Evolutionary conservation across 2,329 filamentous ascomycete species (phyloP).

Genomic region (Dryadomyces sulphureus): DNA sequence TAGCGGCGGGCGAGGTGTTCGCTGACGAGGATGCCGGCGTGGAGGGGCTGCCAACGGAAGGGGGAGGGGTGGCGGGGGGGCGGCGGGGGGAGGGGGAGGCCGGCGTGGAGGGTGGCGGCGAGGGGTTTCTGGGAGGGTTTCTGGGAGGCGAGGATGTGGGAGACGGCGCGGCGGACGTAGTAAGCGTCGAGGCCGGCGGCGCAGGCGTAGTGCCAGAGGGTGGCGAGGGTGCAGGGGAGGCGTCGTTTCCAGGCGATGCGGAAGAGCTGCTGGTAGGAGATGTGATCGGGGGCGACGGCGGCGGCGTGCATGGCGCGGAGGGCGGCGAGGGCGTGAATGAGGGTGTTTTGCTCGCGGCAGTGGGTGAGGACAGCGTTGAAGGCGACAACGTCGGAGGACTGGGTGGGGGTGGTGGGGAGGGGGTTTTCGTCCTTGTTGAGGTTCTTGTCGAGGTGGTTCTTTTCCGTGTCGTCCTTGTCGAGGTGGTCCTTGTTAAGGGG

Average conservation of each 20-base stretch:
- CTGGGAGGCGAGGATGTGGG: conserved; percentile 2
- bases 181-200: conserved; percentile 13
- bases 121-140: neutral
- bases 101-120: neutral
- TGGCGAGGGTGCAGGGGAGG: conserved; percentile 17
- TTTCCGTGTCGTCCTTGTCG: too few relatives aligned
- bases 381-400: conserved; percentile 16
- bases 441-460: too few relatives aligned
- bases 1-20: conserved; percentile 5
- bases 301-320: conserved; percentile 11
- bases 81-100: neutral
- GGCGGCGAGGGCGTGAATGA: conserved; percentile 11
- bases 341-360: conserved; percentile 13
- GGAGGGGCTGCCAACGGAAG: neutral
- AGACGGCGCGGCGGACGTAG: conserved; percentile 15
- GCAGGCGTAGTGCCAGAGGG: conserved; percentile 20
- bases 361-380: conserved; percentile 20
- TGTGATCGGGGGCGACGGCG: conserved; percentile 13
- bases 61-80: neutral
- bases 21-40: conserved; percentile 1
- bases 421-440: neutral
- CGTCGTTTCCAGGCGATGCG: conserved; percentile 19
- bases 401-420: neutral
- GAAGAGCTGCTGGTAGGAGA: conserved; percentile 24
- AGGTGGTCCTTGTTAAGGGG: too few relatives aligned